phyloP scores from a whole-genome alignment of 2,329 filamentous ascomycete species.

The Trichoderma sp. region DNA sequence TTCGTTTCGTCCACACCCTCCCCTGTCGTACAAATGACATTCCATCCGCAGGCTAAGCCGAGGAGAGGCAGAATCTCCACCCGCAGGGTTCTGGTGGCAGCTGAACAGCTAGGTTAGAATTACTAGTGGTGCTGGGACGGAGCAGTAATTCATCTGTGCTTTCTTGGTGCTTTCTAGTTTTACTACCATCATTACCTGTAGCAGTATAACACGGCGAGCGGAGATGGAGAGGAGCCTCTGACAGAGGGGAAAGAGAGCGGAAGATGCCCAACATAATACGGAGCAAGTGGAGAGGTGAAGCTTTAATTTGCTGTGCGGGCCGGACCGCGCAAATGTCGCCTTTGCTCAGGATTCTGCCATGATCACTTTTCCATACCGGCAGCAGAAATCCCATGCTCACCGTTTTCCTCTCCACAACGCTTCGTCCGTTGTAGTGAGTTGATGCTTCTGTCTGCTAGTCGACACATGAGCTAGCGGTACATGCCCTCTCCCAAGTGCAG shows the following conservation, averaged over 20 bases:
- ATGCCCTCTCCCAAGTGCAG: no score
- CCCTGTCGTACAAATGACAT: conserved; percentile 5
- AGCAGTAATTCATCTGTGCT: neutral
- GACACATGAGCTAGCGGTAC: neutral
- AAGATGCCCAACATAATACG: neutral
- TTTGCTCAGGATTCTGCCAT: neutral
- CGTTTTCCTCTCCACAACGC: neutral
- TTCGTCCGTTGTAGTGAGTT: neutral
- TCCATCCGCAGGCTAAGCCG: conserved; percentile 1
- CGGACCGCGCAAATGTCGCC: neutral
- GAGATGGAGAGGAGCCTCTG: neutral
- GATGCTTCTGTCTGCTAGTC: neutral
- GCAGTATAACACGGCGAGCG: neutral
- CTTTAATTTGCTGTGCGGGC: neutral
- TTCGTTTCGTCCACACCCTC: neutral
- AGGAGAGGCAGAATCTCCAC: conserved; percentile 3
- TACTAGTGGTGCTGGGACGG: neutral
- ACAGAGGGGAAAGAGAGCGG: neutral
- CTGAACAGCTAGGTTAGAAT: neutral
- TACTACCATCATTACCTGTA: neutral
- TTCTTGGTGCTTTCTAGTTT: neutral
- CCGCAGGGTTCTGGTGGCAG: neutral
- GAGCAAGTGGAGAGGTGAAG: neutral
- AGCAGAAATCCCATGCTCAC: neutral
- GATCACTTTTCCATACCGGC: neutral